Evolutionary conservation across 179 eudicot genomes (phyloP), one percentile per base, ranked within the genome.

Genomic region (Silene coronaria): DNA sequence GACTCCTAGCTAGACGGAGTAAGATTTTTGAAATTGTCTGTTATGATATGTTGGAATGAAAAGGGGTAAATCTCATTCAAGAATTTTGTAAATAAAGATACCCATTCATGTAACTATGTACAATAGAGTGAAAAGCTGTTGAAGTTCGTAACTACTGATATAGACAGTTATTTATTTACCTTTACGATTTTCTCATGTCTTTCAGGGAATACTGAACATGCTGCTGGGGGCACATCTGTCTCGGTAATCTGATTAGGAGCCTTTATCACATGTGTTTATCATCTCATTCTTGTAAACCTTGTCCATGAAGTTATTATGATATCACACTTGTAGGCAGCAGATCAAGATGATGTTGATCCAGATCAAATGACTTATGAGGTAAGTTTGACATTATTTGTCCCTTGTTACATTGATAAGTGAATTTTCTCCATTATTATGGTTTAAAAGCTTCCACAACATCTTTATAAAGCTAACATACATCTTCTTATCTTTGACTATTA

Each of bases 311-410:
- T 55, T 58, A 36, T 62, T 65, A 38, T 57, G 10, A 59, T 71
- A 64, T 58, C 61, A 51, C 75, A 34, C 66, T 62, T 75, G 81
- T 73, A 82, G 83, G 76, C 59, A 4, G 76, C 73, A 71, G 62
- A 71, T 48, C 69, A 82, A 73, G 83, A 84, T 70, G 79, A 80
- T 10, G 70, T 82, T 74, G 87, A 82, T 84, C 87, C 77, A 6
- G 85, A 80, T 65, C 61, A 68, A 42, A 84, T 84, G 87, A 82
- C 83, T 51, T 82, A 84, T 75, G 87, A 84, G 83, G 87, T 82
- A 71, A 60, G 59, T 66, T 19, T 7, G n/a, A 26, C 24, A 61
- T 63, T 19, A 58, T 7, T 82, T 26, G 24, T 53, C 32, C 51
- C 61, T 36, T 24, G 30, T n/a, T 38, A 38, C 13, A 16, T 14